Evolutionary conservation across 768 basidiomycete genomes (phyloP), one percentile per base, ranked within the genome.

Genomic region (Sarcomyxa edulis): DNA sequence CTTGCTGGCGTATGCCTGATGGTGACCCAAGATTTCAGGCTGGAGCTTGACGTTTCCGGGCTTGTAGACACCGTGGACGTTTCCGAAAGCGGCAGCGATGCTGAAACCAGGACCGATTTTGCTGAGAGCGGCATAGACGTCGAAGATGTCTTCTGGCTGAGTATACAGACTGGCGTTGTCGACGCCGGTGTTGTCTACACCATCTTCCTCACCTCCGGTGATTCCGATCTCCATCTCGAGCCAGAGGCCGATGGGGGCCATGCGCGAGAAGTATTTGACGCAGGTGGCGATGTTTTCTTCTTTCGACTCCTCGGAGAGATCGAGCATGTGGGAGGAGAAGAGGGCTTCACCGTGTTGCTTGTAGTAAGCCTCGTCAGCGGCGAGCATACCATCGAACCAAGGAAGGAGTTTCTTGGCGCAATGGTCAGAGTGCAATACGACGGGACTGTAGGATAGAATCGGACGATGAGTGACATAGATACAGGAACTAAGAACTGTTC

Each of bases 181-280:
- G 46, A 92, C 92, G 28, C 72, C 80, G 32, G 91, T 84, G 76
- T 99, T 99, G 69, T 99, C 95, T 34, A 99, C 96, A 59, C 96
- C 95, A 56, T 98, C 96, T 62, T 99, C 96, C 64, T 99, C 96
- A 53, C 96, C 96, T 55, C 96, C 96, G 35, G 96, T 99, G 66
- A 99, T 98, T 56, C 96, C 96, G 60, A 99, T 99, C 68, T 99
- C 96, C 96, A 99, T 99, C 77, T 99, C 96, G 61, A 99, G 90
- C 91, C 91, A 99, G 45, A 90, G 67, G 36, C 88, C 85, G 55
- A 98, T 62, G 45, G 84, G 79, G 3, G 88, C 86, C 92, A 98
- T 87, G 58, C 90, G 89, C 67, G 82, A 74, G 66, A 98, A 95
- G 76, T 99, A 99, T 59, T 91, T 78, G 43, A 71, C 91, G 62